Percentiles rank a stretch among this genome's conserved stretches.
These are phyloP conservation scores for Immersiporthe knoxdaviesiana DNA, from an alignment of 2,329 filamentous ascomycete species.

Conservation along the genomic window DNA sequence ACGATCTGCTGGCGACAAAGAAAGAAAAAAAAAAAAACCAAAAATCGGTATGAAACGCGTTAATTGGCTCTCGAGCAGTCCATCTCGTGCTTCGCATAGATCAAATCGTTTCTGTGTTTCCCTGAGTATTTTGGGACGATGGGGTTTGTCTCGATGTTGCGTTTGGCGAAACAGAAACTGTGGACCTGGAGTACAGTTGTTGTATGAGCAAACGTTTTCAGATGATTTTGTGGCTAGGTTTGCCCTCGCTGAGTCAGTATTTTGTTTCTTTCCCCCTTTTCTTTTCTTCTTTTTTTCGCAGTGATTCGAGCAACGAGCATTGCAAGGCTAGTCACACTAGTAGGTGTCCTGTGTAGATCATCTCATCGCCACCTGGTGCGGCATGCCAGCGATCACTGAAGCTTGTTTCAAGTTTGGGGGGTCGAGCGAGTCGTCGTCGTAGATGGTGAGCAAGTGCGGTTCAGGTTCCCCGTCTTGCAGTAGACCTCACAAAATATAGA, in stretches of 20 bases:
- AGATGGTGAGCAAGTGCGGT: neutral
- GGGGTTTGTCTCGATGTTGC: conserved; percentile 3
- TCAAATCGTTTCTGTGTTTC: neutral
- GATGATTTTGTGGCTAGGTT: neutral
- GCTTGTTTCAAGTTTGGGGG: conserved; percentile 1
- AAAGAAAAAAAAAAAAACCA: too few relatives aligned
- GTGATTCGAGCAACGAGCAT: neutral
- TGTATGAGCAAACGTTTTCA: conserved; percentile 2
- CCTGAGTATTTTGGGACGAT: conserved; percentile 14
- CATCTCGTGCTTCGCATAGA: neutral
- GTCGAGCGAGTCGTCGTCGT: neutral
- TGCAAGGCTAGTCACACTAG: neutral
- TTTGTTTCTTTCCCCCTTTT: neutral
- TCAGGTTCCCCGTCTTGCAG: conserved; percentile 2
- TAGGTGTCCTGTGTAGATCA: neutral
- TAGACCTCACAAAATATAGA: neutral
- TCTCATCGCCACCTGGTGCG: neutral
- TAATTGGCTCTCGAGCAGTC: neutral
- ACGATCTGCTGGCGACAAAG: neutral
- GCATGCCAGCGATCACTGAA: neutral
- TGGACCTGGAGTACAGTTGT: neutral
- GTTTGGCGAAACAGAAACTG: conserved; percentile 11
- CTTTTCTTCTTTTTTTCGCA: neutral
- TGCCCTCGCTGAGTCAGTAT: neutral
- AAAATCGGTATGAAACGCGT: neutral